Evolutionary conservation across 2,329 filamentous ascomycete species (phyloP).

Genomic region (Pestalotiopsis sp.): DNA sequence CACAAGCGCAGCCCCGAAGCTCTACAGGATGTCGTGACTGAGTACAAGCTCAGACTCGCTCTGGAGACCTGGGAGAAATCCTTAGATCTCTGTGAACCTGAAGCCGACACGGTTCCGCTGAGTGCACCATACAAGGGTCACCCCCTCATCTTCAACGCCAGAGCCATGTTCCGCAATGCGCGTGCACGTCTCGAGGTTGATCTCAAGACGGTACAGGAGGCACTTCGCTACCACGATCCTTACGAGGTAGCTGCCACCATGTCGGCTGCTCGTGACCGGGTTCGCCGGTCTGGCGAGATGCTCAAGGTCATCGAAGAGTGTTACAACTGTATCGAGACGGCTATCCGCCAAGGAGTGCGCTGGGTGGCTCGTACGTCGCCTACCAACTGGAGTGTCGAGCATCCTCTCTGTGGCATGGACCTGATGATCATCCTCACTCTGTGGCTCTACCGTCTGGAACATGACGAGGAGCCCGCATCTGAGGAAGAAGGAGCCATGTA

Average conservation of each 20-base stretch:
- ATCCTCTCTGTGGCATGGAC: conserved; percentile 94
- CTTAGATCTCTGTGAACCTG: conserved; percentile 88
- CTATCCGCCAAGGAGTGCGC: conserved; percentile 88
- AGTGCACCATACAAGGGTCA: conserved; percentile 96
- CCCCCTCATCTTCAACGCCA: conserved; percentile 95
- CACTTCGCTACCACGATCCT: conserved; percentile 92
- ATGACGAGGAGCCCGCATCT: conserved; percentile 89
- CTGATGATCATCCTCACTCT: conserved; percentile 96
- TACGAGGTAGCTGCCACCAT: conserved; percentile 97
- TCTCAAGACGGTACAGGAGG: conserved; percentile 93
- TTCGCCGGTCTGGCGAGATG: conserved; percentile 96
- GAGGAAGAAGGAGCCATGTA: conserved; percentile 88
- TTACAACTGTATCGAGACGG: conserved; percentile 96
- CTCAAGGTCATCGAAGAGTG: conserved; percentile 98
- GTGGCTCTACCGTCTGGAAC: conserved; percentile 99
- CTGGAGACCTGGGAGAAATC: conserved; percentile 99
- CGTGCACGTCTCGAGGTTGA: conserved; percentile 92
- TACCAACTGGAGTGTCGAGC: conserved; percentile 98
- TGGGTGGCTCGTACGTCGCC: conserved; percentile 98
- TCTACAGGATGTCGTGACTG: conserved; percentile 93
- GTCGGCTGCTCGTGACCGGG: conserved; percentile 90
- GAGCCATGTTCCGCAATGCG: conserved; percentile 95
- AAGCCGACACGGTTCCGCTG: conserved; percentile 83
- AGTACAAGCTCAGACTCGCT: conserved; percentile 94
- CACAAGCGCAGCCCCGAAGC: conserved; percentile 98